Base-by-base conservation (phyloP, 2,329 filamentous ascomycete species). In the Bipolaris zeicola region DNA sequence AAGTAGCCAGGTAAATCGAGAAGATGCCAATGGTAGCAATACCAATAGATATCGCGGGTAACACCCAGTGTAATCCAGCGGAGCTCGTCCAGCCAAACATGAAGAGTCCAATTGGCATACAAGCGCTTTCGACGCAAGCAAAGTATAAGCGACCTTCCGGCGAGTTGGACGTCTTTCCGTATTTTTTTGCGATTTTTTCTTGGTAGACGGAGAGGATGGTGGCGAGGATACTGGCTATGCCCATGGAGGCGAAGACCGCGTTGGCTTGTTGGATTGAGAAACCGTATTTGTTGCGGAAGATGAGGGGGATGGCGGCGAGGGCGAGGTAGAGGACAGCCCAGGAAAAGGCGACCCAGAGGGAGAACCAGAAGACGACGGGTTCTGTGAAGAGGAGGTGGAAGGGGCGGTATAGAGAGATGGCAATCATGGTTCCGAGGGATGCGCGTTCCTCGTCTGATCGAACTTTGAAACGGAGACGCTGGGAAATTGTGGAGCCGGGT, bases 291-390 rank as follows among this genome's bases (percentile, higher is more conserved):
- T 80, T 82, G 20, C 79, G 69, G 75, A 95, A 96, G 22, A 96
- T 87, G 3, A 95, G 82, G 0, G 92, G 91, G 5, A 96, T 85
- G 1, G 91, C 89, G 13, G 86, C 86, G 65, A 96, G 94, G 11
- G 89, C 91, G 16, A 96, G 80, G 74, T 96, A 97, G 0, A 97
- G 83, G 0, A 96, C 85, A 0, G 89, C 92, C 93, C 93, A 97
- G 18, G 88, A 88, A 74, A 97, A 97, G 0, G 91, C 84, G 0
- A 92, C 89, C 93, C 93, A 97, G 0, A 96, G 81, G 0, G 89
- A 92, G 79, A 97, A 97, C 79, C 86, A 92, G 76, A 92, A 92
- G 13, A 93, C 89, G 8, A 92, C 87, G 0, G 89, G 88, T 64
- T 93, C 90, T 0, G 89, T 92, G 62, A 88, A 78, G 14, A 93